phyloP scores from a whole-genome alignment of 768 basidiomycete genomes.

The Clavulina sp. region DNA sequence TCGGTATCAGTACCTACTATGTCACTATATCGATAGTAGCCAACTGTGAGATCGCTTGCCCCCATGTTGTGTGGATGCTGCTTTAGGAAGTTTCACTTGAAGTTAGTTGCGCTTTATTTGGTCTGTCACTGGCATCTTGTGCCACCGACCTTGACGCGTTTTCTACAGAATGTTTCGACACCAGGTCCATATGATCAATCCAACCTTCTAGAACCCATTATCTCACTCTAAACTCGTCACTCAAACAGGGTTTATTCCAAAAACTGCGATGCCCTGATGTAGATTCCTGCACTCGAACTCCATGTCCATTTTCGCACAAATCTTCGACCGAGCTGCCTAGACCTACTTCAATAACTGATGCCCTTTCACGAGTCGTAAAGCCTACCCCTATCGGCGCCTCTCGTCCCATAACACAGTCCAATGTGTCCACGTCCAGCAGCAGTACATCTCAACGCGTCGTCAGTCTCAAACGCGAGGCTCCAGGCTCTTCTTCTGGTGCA shows the following conservation, averaged over 20 bases:
- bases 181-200: too few species aligned
- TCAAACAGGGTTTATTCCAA: slow-evolving; percentile 2
- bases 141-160: too few species aligned
- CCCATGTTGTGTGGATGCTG: too few species aligned
- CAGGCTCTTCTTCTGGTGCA: not conserved
- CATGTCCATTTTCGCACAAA: slow-evolving; percentile 10
- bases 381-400: not conserved
- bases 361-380: not conserved
- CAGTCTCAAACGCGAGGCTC: not conserved
- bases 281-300: slow-evolving; percentile 5
- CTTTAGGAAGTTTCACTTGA: too few species aligned
- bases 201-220: not conserved
- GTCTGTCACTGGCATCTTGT: too few species aligned
- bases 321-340: not conserved
- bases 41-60: too few species aligned
- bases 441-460: too few species aligned
- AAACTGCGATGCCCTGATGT: slow-evolving; percentile 7
- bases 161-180: too few species aligned
- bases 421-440: too few species aligned
- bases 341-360: not conserved
- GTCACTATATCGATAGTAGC: slow-evolving; percentile 47
- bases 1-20: slow-evolving; percentile 21
- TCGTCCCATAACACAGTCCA: not conserved
- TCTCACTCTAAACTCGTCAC: slow-evolving; percentile 4
- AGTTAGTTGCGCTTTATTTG: too few species aligned